phyloP scores from a whole-genome alignment of 2,329 filamentous ascomycete species.

The Chalaropsis thielavioides region DNA sequence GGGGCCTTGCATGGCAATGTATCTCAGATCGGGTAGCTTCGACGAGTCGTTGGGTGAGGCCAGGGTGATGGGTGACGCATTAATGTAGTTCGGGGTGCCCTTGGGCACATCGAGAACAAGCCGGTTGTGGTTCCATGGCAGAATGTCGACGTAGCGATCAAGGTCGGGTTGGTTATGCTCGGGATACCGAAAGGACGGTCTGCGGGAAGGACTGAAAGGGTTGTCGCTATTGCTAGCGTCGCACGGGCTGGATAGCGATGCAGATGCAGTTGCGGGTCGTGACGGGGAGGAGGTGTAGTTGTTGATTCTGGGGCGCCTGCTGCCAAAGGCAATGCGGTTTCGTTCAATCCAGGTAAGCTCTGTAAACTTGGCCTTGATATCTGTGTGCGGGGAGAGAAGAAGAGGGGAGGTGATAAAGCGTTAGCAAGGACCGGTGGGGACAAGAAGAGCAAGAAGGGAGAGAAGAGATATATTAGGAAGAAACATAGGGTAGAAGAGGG shows the following conservation, averaged over 20 bases:
- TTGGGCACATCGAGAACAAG: slow-evolving; percentile 66
- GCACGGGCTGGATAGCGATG: background rate
- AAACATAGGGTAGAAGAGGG: background rate
- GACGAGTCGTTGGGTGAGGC: slow-evolving; percentile 28
- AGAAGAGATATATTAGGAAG: background rate
- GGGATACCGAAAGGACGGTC: slow-evolving; percentile 15
- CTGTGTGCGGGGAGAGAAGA: slow-evolving; percentile 26
- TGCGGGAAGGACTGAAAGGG: background rate
- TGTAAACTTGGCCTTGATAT: slow-evolving; percentile 36
- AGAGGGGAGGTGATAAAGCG: background rate
- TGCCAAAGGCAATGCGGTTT: slow-evolving; percentile 28
- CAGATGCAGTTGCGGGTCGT: slow-evolving; percentile 8
- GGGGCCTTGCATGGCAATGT: slow-evolving; percentile 90
- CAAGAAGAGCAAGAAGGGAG: background rate
- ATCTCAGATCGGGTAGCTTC: slow-evolving; percentile 36
- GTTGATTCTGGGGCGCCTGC: slow-evolving; percentile 13
- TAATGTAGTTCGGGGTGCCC: slow-evolving; percentile 63
- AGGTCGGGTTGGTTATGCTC: slow-evolving; percentile 26
- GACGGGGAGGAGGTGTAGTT: slow-evolving; percentile 9
- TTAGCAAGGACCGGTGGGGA: background rate
- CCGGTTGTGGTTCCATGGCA: slow-evolving; percentile 77
- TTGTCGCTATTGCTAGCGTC: slow-evolving; percentile 3
- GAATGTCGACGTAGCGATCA: slow-evolving; percentile 82
- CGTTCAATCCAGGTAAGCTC: slow-evolving; percentile 42
- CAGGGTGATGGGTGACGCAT: slow-evolving; percentile 58